These are phyloP conservation scores for Globisporangium emineosum DNA, from an alignment of 352 stramenopile species.

Conservation along the genomic window DNA sequence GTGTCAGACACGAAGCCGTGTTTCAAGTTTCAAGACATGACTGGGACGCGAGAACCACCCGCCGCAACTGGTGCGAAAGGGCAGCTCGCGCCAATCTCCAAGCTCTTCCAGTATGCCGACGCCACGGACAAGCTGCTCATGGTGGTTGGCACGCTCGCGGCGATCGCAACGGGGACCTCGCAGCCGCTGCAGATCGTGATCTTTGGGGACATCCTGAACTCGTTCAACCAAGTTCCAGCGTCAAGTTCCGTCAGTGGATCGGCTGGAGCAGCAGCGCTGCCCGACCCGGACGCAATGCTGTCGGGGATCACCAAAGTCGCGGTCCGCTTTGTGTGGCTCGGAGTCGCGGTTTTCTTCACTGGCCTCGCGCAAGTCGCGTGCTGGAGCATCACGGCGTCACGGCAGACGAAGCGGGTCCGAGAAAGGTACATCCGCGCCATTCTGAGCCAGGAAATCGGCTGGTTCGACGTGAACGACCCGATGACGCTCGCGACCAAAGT, in stretches of 20 bases:
- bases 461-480: slow-evolving; percentile 66
- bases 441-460: slow-evolving; percentile 60
- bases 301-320: slow-evolving; percentile 2
- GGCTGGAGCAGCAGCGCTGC: neutral
- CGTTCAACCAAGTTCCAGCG: slow-evolving; percentile 1
- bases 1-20: neutral
- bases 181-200: slow-evolving; percentile 8
- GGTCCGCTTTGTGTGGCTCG: slow-evolving; percentile 2
- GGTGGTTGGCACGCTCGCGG: neutral
- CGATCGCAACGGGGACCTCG: slow-evolving; percentile 1
- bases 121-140: slow-evolving; percentile 6
- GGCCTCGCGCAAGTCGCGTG: neutral
- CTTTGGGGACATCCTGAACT: slow-evolving; percentile 5
- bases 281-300: slow-evolving; percentile 4
- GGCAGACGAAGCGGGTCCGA: slow-evolving; percentile 41
- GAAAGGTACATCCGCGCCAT: slow-evolving; percentile 53
- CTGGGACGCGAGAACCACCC: neutral
- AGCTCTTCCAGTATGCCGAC: slow-evolving; percentile 10
- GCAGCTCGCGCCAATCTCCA: neutral
- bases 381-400: slow-evolving; percentile 1
- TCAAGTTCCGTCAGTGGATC: neutral
- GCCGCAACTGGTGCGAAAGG: neutral
- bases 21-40: neutral
- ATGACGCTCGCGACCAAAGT: slow-evolving; percentile 43
- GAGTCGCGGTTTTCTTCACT: slow-evolving; percentile 5